These are phyloP conservation scores for Silene coronaria DNA, from an alignment of 179 eudicot species.

Conservation along the genomic window DNA sequence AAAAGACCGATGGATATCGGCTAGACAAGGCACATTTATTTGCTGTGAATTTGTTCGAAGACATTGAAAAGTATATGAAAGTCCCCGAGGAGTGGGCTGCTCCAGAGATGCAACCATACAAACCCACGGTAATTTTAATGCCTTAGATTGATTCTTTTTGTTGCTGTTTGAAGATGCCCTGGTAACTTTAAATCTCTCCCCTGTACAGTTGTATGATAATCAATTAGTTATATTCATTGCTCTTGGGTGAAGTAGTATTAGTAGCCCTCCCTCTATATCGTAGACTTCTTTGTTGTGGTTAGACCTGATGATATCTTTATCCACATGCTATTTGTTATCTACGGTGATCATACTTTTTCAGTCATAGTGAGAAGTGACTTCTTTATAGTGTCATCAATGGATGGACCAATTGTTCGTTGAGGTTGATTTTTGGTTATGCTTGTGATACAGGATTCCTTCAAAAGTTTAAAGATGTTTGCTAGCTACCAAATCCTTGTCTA, in stretches of 20 bases:
- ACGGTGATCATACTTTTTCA: neutral
- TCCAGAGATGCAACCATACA: slow-evolving; percentile 73
- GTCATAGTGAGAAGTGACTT: neutral
- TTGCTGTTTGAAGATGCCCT: neutral
- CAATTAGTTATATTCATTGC: neutral
- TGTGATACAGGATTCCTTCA: neutral
- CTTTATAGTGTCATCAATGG: neutral
- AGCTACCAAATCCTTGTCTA: neutral
- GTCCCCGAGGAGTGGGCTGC: slow-evolving; percentile 99
- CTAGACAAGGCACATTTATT: slow-evolving; percentile 76
- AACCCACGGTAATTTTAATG: slow-evolving; percentile 55
- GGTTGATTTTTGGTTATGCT: neutral
- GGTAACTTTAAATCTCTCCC: neutral
- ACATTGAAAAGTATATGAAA: slow-evolving; percentile 74
- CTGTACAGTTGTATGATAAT: neutral
- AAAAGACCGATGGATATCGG: slow-evolving; percentile 72
- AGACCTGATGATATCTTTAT: neutral
- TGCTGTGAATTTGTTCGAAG: slow-evolving; percentile 79
- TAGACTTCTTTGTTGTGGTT: neutral
- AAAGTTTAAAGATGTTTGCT: neutral
- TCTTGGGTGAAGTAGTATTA: neutral
- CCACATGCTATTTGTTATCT: neutral
- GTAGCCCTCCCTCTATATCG: neutral
- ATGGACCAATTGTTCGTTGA: neutral
- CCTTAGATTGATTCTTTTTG: neutral